Percentiles rank a stretch among this genome's conserved stretches.
Evolutionary conservation across 768 basidiomycete genomes (phyloP).

Genomic region (Suillus subaureus): DNA sequence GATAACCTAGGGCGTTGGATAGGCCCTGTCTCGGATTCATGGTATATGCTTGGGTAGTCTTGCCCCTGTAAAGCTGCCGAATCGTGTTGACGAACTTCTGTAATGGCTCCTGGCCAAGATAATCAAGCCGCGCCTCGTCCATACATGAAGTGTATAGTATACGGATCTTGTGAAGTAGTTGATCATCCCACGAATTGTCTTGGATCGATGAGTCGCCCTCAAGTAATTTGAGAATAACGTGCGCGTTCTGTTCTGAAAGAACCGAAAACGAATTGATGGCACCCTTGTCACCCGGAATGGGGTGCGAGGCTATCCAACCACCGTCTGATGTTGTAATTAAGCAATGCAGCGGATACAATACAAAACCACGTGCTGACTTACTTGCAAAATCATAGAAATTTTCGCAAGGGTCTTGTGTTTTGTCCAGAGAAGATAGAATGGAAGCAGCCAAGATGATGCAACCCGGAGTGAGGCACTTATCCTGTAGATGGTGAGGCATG

Average conservation of each 20-base stretch:
- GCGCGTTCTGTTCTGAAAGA: conserved; percentile 74
- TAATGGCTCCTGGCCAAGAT: conserved; percentile 72
- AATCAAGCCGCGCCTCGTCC: conserved; percentile 75
- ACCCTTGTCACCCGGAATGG: conserved; percentile 85
- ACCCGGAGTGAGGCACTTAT: conserved; percentile 70
- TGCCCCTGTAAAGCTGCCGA: conserved; percentile 57
- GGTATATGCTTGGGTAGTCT: conserved; percentile 41
- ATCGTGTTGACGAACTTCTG: conserved; percentile 65
- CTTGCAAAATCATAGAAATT: conserved; percentile 94
- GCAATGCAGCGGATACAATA: conserved; percentile 10
- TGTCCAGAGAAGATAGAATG: conserved; percentile 81
- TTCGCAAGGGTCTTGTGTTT: conserved; percentile 87
- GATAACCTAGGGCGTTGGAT: conserved; percentile 81
- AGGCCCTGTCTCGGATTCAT: conserved; percentile 53
- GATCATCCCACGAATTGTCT: conserved; percentile 49
- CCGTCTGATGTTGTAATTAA: conserved; percentile 54
- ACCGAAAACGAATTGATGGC: conserved; percentile 71
- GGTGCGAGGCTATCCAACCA: conserved; percentile 83
- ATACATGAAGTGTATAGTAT: conserved; percentile 81
- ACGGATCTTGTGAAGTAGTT: conserved; percentile 65
- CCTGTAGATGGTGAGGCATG: conserved; percentile 39
- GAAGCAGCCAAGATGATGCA: conserved; percentile 85
- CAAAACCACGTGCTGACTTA: conserved; percentile 42
- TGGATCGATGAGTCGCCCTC: conserved; percentile 45
- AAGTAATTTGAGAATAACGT: conserved; percentile 73